A percentile compares a stretch with the other conserved stretches of the same genome.
Conservation (phyloP, 1,284 basidiomycete species). For the Inonotus hispidus region DNA sequence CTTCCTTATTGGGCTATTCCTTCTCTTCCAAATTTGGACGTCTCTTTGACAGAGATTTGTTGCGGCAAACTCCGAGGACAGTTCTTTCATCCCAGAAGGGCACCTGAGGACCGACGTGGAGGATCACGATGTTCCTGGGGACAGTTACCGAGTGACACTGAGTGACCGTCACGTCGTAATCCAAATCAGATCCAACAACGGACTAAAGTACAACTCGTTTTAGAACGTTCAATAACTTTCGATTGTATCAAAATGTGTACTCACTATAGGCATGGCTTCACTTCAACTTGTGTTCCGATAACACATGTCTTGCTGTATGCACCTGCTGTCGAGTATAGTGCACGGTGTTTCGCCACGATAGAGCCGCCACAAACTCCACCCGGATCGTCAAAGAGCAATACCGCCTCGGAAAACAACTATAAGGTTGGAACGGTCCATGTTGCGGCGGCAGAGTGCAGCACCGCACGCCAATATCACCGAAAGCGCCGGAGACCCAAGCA, state of each 20-base stretch:
- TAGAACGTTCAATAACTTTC: constrained; percentile 7
- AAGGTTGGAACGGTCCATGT: neutral
- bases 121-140: neutral
- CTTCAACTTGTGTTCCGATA: neutral
- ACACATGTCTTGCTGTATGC: neutral
- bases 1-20: neutral
- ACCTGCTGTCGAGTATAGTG: neutral
- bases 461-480: neutral
- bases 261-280: neutral
- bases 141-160: neutral
- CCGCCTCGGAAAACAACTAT: neutral
- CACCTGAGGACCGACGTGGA: neutral
- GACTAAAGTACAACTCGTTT: constrained; percentile 5
- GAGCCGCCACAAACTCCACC: neutral
- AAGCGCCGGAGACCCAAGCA: neutral
- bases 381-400: neutral
- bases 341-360: neutral
- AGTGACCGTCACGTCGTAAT: neutral
- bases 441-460: neutral
- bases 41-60: neutral
- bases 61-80: neutral
- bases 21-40: neutral
- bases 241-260: neutral
- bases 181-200: neutral
- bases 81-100: constrained; percentile 4